Base-by-base conservation (phyloP, 495 filamentous ascomycete genomes). In the Tuber brumale region DNA sequence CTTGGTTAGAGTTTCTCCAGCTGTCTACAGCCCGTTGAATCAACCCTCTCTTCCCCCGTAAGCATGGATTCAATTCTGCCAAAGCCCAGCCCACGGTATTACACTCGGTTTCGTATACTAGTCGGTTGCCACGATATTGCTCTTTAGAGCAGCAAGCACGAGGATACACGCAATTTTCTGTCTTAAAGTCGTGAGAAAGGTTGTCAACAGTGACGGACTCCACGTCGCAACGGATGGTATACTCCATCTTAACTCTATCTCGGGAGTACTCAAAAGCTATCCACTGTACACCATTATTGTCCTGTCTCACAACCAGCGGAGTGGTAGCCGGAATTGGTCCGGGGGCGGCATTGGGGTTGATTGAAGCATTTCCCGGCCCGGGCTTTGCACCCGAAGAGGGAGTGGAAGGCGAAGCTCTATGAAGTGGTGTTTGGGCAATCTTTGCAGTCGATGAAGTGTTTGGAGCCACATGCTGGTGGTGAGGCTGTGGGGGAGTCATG, bases 271-370 rank as follows among this genome's bases (percentile, higher is more conserved):
- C 95, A 75, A 99, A 99, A 4, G 94, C 93, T 78, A 99, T 99
- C 95, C 95, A 98, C 83, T 99, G 95, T 18, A 98, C 95, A 23
- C 95, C 95, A 79, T 97, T 97, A 81, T 92, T 92, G 81, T 98
- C 95, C 84, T 98, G 95, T 76, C 95, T 88, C 51, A 98, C 95
- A 10, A 99, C 95, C 7, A 97, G 86, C 0, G 95, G 95, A 0
- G 95, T 98, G 19, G 95, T 99, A 1, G 95, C 95, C n/a, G 95
- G 95, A 83, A 99, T 99, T 1, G 95, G 95, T 18, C 95, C 95
- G n/a, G 95, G 95, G 37, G 95, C 95, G 23, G 95, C 94, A 81
- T 92, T 97, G 19, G 92, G 89, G 75, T 95, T 97, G 70, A 93
- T 92, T 5, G 88, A 86, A 37, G 84, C 82, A 57, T 81, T 77